Base-by-base conservation (phyloP, 2,329 filamentous ascomycete species). In the Ceratocystis destructans region DNA sequence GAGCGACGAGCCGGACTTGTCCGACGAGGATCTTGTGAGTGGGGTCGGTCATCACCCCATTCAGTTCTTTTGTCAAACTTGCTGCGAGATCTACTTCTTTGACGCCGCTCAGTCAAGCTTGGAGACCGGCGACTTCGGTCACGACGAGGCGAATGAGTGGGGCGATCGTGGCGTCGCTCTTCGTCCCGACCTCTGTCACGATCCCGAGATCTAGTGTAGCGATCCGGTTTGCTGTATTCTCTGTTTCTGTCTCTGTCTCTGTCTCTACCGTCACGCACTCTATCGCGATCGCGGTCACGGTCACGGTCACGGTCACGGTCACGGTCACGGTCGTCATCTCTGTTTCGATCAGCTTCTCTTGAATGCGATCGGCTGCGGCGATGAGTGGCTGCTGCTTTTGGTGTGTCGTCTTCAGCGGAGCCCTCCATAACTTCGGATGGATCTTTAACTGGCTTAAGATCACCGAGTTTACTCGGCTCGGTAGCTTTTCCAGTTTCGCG, bases 381-480 rank as follows among this genome's bases (percentile, higher is more conserved):
- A 10, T 37, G 33, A 31, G 53, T 10, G 8, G 37, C 4, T 22
- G 22, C 55, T 2, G 45, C 25, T 6, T 59, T 59, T 2, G 50
- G 33, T 28, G 64, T 10, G 15, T 57, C 41, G 3, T 5, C 25
- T 48, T 65, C 53, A 25, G 20, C 41, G n/a, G 65, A 12, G 20
- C 22, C 68, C 71, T 75, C 75, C 63, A 71, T 77, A 31, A 68
- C 64, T 33, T 77, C 76, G 2, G 69, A n/a, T 8, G 3, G 3
- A 10, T 71, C 75, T 75, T 64, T 71, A 15, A 20, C 37, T 17
- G 62, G 44, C 61, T 68, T 70, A 5, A 73, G 68, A 22, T 79
- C 77, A 0, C 74, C 66, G 12, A 74, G 72, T 70, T 79, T 80
- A 5, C 78, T 73, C 2, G 79, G 77, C 17, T 80, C 78, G 62